Evolutionary conservation across 192 early-diverging fungal genomes (phyloP), one percentile per base, ranked within the genome.

Genomic region (Rhizoclosmatium globosum): DNA sequence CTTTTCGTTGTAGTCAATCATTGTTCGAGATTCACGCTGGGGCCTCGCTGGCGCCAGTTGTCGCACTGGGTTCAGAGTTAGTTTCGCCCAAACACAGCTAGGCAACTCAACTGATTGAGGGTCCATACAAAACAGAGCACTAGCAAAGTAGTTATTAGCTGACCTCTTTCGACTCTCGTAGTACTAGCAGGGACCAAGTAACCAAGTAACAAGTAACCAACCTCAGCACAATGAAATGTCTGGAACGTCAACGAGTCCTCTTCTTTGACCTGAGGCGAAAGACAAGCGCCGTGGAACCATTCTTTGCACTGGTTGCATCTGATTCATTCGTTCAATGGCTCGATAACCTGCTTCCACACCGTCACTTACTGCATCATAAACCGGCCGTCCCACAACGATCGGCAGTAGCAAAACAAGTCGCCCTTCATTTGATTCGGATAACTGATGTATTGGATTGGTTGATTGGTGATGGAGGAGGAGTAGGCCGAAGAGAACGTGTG

Each of bases 1-100:
- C 56, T 96, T 83, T 76, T 94, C 92, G 46, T 90, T 94, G 85
- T 97, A 97, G 81, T 97, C 93, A 48, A 97, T 86, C 19, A 80
- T 87, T 75, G 62, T 75, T 71, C 75, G n/a, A 39, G 42, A 84
- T 75, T 71, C 86, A 66, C 65, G 65, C 76, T 47, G 82, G 7
- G 79, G 64, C 15, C 62, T 67, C 47, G 59, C 48, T 23, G 43
- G 50, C 23, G 17, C 59, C 6, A 61, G 53, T 9, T 64, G 71
- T 21, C 72, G 68, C 15, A 82, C 69, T 80, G 42, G 15, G 13
- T 31, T 6, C 2, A 71, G 60, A 43, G 9, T 7, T 53, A 53
- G 17, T 7, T 53, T 13, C 6, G 17, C 6, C 9, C 50, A 0
- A 1, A 53, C 17, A 53, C 50, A 53, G 50, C 50, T 7, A 17